Base-by-base conservation (phyloP, 2,329 filamentous ascomycete genomes). In the Xylaria sp. region DNA sequence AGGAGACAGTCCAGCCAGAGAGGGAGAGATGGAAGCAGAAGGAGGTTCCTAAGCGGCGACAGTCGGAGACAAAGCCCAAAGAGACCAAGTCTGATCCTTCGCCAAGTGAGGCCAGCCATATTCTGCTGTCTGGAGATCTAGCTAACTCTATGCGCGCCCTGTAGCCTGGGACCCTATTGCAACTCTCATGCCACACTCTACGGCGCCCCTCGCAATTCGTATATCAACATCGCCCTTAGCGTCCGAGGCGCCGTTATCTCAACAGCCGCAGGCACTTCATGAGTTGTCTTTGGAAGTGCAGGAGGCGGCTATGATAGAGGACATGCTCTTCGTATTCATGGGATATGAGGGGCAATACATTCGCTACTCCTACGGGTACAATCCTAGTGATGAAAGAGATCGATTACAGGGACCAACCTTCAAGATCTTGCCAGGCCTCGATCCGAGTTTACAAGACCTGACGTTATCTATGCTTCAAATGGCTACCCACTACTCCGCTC, bases 321-420 rank as follows among this genome's bases (percentile, higher is more conserved):
- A 99, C 75, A 82, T 99, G 18, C 82, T 98, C 42, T 98, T 95
- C 78, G 94, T 97, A 5, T 97, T 98, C 75, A 98, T 99, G 94
- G 96, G 96, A 27, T 97, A 94, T 72, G 96, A 99, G 81, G 96
- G 96, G n/a, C 94, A 97, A 79, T 98, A 98, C 78, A 92, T 99
- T 70, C 92, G 93, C 64, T 98, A 93, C 78, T 88, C 87, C 67
- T 92, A 93, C 73, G 87, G 88, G 9, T 98, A 97, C 79, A 91
- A 97, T 74, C 93, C 94, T 0, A 83, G 87, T 2, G 90, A 93
- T 60, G 96, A 99, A 82, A 93, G 95, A 75, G 93, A 97, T 76
- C 90, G 94, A 16, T 84, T 99, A 59, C 87, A 91, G 5, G 96
- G 96, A 0, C 96, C 96, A 1, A 83, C 85, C 10, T 98, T 94